phyloP scores from a whole-genome alignment of 805 yeast genomes.

The Naumovozyma castellii region DNA sequence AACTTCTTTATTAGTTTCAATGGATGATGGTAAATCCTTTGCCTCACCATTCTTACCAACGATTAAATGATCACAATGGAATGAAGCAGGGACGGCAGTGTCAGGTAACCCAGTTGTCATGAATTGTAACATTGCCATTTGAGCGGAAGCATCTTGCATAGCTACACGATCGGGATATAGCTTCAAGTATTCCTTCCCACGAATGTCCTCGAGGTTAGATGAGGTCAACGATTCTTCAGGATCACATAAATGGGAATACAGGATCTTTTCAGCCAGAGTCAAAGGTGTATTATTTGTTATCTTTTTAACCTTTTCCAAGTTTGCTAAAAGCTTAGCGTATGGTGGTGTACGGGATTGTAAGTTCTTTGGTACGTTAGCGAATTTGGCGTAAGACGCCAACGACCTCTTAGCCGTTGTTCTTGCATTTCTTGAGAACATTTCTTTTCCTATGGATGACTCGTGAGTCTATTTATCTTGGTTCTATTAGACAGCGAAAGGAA shows the following conservation, averaged over 20 bases:
- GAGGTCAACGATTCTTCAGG: conserved; percentile 73
- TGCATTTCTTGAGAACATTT: conserved; percentile 16
- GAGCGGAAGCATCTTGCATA: conserved; percentile 99
- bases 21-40: conserved; percentile 69
- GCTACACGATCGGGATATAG: conserved; percentile 96
- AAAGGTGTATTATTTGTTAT: conserved; percentile 65
- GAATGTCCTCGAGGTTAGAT: conserved; percentile 42
- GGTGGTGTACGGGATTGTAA: conserved; percentile 76
- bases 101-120: conserved; percentile 89
- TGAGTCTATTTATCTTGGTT: too few relatives aligned
- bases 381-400: conserved; percentile 24
- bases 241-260: conserved; percentile 83
- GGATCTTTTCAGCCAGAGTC: conserved; percentile 88
- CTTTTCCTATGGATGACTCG: not conserved
- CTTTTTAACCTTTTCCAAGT: conserved; percentile 51
- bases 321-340: conserved; percentile 60
- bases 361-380: conserved; percentile 40
- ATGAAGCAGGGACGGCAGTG: conserved; percentile 89
- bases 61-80: conserved; percentile 96
- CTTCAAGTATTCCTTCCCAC: conserved; percentile 88
- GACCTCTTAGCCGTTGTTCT: conserved; percentile 16
- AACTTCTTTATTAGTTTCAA: conserved; percentile 84
- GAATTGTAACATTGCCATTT: conserved; percentile 96
- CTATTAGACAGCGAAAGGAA: too few relatives aligned
- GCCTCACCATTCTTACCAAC: conserved; percentile 94